Percentiles rank a stretch among this genome's conserved stretches.
phyloP scores from a whole-genome alignment of 179 eudicot genomes.

The Silene coronaria region DNA sequence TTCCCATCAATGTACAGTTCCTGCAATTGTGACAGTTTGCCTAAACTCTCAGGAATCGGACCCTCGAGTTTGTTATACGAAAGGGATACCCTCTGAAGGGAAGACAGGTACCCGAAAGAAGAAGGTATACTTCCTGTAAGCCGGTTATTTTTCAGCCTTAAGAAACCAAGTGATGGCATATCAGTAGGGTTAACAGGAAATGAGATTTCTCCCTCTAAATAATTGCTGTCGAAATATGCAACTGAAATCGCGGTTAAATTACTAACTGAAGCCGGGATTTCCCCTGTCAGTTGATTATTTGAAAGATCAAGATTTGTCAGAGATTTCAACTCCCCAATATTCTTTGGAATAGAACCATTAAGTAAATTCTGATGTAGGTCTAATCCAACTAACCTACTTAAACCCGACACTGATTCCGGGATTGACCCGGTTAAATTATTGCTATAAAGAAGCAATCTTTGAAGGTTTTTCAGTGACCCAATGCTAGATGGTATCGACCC shows the following conservation, averaged over 20 bases:
- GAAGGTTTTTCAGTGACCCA: constrained; percentile 28
- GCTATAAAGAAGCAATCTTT: constrained; percentile 27
- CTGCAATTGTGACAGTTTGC: constrained; percentile 29
- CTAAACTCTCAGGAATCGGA: constrained; percentile 44
- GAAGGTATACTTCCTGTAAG: constrained; percentile 46
- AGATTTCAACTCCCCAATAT: constrained; percentile 33
- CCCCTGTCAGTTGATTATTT: constrained; percentile 34
- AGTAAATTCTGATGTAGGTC: constrained; percentile 41
- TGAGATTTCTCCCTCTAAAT: constrained; percentile 50
- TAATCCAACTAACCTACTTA: constrained; percentile 28
- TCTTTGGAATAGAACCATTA: constrained; percentile 34
- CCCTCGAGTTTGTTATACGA: constrained; percentile 46
- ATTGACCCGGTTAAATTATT: constrained; percentile 41
- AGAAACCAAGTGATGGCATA: constrained; percentile 43
- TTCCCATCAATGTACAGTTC: constrained; percentile 45
- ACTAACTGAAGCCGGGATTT: constrained; percentile 39
- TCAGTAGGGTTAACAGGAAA: constrained; percentile 34
- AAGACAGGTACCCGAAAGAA: constrained; percentile 34
- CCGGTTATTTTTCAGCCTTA: constrained; percentile 45
- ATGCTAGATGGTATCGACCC: constrained; percentile 42
- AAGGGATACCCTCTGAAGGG: constrained; percentile 45
- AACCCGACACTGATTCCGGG: constrained; percentile 38
- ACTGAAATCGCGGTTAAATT: constrained; percentile 32
- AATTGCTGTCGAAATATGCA: constrained; percentile 36
- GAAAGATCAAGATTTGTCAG: constrained; percentile 49